These are phyloP conservation scores for Trichoderma reesei DNA, from an alignment of 495 filamentous ascomycete genomes.

Conservation along the genomic window DNA sequence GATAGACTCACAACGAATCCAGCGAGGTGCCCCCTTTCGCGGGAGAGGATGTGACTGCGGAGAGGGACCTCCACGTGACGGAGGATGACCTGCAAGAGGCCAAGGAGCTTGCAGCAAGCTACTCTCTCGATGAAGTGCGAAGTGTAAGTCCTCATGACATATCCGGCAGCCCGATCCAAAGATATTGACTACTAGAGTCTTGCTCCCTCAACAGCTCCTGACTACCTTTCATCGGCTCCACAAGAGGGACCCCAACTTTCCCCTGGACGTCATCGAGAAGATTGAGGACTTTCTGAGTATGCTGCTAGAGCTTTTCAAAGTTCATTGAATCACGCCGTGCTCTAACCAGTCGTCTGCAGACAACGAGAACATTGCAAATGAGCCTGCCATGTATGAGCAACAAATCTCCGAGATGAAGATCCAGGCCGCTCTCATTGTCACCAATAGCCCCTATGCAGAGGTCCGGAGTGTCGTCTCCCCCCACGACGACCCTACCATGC, in stretches of 20 bases:
- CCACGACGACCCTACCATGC: constrained; percentile 30
- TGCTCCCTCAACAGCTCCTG: not conserved
- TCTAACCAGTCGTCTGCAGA: constrained; percentile 12
- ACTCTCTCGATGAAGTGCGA: constrained; percentile 23
- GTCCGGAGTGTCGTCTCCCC: constrained; percentile 42
- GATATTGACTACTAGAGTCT: too few species aligned
- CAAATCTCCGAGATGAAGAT: constrained; percentile 35
- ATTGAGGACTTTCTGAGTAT: constrained; percentile 22
- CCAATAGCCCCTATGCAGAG: constrained; percentile 38
- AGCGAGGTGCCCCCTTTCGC: not conserved
- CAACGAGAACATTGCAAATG: constrained; percentile 26
- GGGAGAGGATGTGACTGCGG: not conserved
- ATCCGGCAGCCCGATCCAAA: too few species aligned
- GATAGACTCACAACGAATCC: not conserved
- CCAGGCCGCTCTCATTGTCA: constrained; percentile 32
- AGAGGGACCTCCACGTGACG: constrained; percentile 18
- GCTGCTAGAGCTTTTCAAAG: not conserved
- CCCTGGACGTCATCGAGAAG: constrained; percentile 23
- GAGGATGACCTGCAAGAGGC: constrained; percentile 27
- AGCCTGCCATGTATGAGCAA: constrained; percentile 28
- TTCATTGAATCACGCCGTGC: not conserved
- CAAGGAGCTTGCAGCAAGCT: constrained; percentile 19
- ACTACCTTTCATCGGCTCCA: constrained; percentile 19
- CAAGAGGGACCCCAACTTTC: constrained; percentile 28
- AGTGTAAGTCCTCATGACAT: not conserved